phyloP scores from a whole-genome alignment of 2,329 filamentous ascomycete genomes.

The Pezicula rhizophila region DNA sequence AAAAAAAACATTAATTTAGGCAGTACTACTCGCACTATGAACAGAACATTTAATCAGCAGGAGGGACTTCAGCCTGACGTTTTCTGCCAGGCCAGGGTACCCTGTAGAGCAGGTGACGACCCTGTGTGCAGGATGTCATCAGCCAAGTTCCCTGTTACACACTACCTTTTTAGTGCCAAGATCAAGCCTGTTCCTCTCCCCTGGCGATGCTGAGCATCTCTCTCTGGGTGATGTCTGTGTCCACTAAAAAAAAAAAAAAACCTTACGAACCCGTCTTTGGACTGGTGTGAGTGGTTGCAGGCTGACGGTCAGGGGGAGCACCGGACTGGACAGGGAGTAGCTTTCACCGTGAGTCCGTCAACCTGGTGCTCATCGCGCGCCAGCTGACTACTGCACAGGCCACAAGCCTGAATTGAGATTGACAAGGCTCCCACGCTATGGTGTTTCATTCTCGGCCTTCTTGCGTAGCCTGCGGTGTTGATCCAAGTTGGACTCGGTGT shows the following conservation, averaged over 20 bases:
- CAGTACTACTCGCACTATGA: too few species aligned
- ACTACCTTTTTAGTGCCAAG: neutral
- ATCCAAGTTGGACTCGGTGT: slow-evolving; percentile 6
- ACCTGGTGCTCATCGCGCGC: slow-evolving; percentile 1
- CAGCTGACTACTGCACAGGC: slow-evolving; percentile 3
- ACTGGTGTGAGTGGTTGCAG: neutral
- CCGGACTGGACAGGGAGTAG: neutral
- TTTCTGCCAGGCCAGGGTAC: slow-evolving; percentile 1
- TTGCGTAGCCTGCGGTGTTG: slow-evolving; percentile 10
- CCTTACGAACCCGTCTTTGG: neutral
- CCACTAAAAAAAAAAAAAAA: neutral
- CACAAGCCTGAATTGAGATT: slow-evolving; percentile 3
- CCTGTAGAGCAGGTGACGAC: neutral
- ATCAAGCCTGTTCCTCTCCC: neutral
- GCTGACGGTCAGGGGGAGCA: neutral
- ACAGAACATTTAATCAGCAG: neutral
- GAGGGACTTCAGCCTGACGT: slow-evolving; percentile 1
- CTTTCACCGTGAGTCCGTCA: neutral
- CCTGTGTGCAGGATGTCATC: too few species aligned
- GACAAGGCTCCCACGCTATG: slow-evolving; percentile 26
- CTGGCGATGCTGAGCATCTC: neutral
- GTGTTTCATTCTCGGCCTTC: slow-evolving; percentile 26
- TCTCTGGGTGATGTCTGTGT: neutral
- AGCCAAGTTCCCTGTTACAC: neutral
- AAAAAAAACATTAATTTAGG: neutral